Evolutionary conservation across 345 rosid genomes (phyloP).

Genomic region (Cochlearia excelsa): DNA sequence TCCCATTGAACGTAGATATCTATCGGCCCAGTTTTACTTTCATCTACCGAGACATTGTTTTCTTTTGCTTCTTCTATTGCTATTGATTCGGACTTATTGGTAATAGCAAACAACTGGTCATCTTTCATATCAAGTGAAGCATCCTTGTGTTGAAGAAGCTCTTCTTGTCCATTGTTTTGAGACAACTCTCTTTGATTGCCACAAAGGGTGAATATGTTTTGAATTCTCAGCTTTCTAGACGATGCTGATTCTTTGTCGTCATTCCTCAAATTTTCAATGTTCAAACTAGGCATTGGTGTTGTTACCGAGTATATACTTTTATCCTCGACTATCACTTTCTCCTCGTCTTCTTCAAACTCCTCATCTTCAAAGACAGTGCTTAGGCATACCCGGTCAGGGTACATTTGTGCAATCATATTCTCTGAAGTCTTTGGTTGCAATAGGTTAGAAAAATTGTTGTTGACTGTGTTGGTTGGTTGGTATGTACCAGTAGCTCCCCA

Average conservation of each 20-base stretch:
- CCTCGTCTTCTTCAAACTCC: conserved; percentile 74
- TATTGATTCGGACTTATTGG: conserved; percentile 23
- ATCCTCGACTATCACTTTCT: conserved; percentile 78
- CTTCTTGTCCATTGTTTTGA: conserved; percentile 55
- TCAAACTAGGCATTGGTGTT: conserved; percentile 19
- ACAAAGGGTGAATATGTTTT: conserved; percentile 87
- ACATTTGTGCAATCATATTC: conserved; percentile 42
- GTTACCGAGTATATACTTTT: conserved; percentile 49
- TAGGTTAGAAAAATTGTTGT: conserved; percentile 32
- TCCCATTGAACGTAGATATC: conserved; percentile 65
- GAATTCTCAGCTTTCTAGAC: conserved; percentile 63
- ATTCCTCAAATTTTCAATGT: not conserved
- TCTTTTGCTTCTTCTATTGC: conserved; percentile 44
- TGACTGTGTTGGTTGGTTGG: conserved; percentile 31
- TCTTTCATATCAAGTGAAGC: conserved; percentile 15
- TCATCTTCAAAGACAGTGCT: conserved; percentile 96
- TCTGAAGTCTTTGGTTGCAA: conserved; percentile 38
- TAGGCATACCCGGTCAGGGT: conserved; percentile 54
- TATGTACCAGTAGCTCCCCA: conserved; percentile 30
- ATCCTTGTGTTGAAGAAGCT: conserved; percentile 29
- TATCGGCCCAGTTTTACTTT: conserved; percentile 39
- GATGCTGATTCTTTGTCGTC: conserved; percentile 49
- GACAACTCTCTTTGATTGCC: conserved; percentile 89
- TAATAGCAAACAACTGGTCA: conserved; percentile 11
- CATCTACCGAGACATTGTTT: conserved; percentile 42